A percentile compares a stretch with the other conserved stretches of the same genome.
These are phyloP conservation scores for Orbilia brochopaga DNA, from an alignment of 2,329 filamentous ascomycete species.

Conservation along the genomic window DNA sequence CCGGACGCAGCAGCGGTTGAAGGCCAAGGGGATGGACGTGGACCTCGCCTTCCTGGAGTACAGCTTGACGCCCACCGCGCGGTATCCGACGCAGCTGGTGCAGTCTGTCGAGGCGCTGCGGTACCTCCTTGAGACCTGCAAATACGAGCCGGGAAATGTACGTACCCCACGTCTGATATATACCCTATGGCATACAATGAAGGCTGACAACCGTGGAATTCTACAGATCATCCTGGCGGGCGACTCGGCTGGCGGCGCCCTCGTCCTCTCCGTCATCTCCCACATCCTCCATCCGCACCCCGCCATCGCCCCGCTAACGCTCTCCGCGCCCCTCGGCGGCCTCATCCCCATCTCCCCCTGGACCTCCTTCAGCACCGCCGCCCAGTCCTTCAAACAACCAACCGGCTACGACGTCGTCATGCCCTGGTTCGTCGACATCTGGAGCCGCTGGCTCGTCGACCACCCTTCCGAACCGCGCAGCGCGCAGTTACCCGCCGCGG, in stretches of 20 bases:
- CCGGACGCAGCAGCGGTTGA: conserved; percentile 13
- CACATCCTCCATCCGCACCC: conserved; percentile 67
- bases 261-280: conserved; percentile 60
- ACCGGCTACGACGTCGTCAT: conserved; percentile 63
- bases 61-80: conserved; percentile 28
- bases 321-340: conserved; percentile 60
- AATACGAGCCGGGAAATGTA: conserved; percentile 46
- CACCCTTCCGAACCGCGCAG: conserved; percentile 51
- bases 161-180: background rate
- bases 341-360: conserved; percentile 67
- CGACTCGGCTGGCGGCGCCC: conserved; percentile 65
- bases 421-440: conserved; percentile 58
- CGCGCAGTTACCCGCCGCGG: conserved; percentile 24
- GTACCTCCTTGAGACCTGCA: conserved; percentile 21
- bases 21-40: conserved; percentile 26
- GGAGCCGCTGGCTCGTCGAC: conserved; percentile 63
- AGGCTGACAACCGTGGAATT: background rate
- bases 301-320: conserved; percentile 59
- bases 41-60: conserved; percentile 44
- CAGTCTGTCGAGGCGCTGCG: conserved; percentile 39
- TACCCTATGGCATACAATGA: too few species aligned
- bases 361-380: conserved; percentile 63
- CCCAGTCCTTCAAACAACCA: conserved; percentile 60
- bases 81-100: conserved; percentile 37
- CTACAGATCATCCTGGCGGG: conserved; percentile 62